phyloP scores from a whole-genome alignment of 768 basidiomycete species.

The Phylloporus sp. region DNA sequence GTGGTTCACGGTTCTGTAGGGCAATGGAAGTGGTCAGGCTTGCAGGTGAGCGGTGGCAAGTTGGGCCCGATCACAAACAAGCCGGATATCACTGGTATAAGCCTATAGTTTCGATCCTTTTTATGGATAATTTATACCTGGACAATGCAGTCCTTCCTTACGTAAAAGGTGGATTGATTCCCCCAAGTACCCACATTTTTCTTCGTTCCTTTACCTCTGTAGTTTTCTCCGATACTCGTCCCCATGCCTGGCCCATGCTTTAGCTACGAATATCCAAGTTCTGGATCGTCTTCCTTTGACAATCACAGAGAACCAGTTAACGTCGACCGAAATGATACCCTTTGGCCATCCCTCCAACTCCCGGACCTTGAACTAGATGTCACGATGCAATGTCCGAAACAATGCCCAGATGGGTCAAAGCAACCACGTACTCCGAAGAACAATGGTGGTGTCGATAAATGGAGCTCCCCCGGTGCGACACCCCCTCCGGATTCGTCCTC shows the following conservation, averaged over 20 bases:
- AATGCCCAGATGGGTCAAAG: neutral
- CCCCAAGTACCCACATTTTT: neutral
- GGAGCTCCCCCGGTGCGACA: conserved; percentile 1
- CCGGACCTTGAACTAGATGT: neutral
- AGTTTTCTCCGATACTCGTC: neutral
- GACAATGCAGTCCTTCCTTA: no score
- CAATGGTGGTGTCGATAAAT: neutral
- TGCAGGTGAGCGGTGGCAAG: conserved; percentile 43
- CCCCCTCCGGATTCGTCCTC: conserved; percentile 25
- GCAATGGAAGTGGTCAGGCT: conserved; percentile 48
- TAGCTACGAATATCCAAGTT: neutral
- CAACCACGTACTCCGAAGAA: conserved; percentile 6
- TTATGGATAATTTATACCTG: no score
- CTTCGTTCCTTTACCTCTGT: neutral
- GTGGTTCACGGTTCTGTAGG: conserved; percentile 27
- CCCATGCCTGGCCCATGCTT: neutral
- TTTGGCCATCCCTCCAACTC: neutral
- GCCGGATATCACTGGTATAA: conserved; percentile 32
- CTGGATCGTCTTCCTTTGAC: neutral
- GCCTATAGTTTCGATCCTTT: conserved; percentile 9
- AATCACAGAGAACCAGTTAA: neutral
- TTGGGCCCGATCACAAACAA: conserved; percentile 34
- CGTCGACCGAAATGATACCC: neutral
- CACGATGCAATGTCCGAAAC: neutral
- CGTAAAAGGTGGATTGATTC: neutral